Percentiles rank a stretch among this genome's conserved stretches.
phyloP scores from a whole-genome alignment of 345 rosid genomes.

The Populus davidiana region DNA sequence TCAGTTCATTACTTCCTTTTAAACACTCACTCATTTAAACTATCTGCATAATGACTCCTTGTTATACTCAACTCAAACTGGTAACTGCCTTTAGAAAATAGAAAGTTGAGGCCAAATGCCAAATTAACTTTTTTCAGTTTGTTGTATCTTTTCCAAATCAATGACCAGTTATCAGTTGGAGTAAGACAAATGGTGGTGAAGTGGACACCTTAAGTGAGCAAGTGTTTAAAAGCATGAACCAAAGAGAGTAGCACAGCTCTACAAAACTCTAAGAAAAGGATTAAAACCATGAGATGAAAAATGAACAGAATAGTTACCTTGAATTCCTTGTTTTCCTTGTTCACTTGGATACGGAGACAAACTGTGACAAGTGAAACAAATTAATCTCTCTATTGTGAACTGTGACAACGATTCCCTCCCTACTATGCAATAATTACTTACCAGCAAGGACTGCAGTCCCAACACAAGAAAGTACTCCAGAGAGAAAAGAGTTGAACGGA shows the following conservation, averaged over 20 bases:
- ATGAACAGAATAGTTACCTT: slow-evolving; percentile 39
- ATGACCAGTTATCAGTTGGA: neutral
- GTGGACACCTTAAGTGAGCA: neutral
- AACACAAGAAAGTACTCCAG: slow-evolving; percentile 93
- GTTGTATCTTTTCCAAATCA: neutral
- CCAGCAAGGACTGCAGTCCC: slow-evolving; percentile 99
- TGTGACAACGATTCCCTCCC: no score
- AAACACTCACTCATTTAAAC: neutral
- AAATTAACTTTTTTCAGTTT: neutral
- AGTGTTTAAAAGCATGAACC: neutral
- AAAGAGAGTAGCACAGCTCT: neutral
- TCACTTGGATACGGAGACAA: slow-evolving; percentile 98
- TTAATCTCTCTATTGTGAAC: neutral
- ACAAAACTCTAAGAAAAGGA: neutral
- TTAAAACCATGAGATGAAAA: neutral
- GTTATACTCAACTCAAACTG: neutral
- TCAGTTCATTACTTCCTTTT: neutral
- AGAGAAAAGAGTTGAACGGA: slow-evolving; percentile 98
- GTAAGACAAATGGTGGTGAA: neutral
- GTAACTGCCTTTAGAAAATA: neutral
- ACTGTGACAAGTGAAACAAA: slow-evolving; percentile 41
- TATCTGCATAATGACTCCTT: neutral
- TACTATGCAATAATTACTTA: slow-evolving; percentile 27
- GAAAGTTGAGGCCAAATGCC: neutral
- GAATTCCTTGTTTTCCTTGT: slow-evolving; percentile 98